Base-by-base conservation (phyloP, 163 green algal genomes). In the Picocystis sp. region DNA sequence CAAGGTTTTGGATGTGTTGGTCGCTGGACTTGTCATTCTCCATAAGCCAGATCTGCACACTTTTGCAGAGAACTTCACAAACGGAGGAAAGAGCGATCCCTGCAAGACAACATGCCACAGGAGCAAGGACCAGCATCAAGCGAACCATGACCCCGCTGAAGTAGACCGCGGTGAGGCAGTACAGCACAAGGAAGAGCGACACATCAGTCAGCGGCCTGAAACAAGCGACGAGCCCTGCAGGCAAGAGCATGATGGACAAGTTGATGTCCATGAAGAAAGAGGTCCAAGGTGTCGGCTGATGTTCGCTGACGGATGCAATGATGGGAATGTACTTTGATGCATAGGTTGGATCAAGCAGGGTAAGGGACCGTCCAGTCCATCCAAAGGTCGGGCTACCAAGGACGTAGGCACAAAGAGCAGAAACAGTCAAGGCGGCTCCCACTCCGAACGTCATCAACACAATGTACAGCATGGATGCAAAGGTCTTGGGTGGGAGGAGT, bases 281-380 rank as follows among this genome's bases (percentile, higher is more conserved):
- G 44, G 67, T 64, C 84, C 82, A 95, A 57, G 22, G 24, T 53
- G 14, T 22, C 6, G 22, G 24, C 71, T 92, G 83, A 64, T 92
- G 82, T 70, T 89, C 80, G 12, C 65, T 82, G 21, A 93, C 23
- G 19, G 69, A 86, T 43, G 87, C 87, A 61, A 96, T 95, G 79
- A 96, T 96, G 63, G 87, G 87, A 53, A 96, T 93, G 71, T 92
- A 94, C 65, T 91, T 92, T 56, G 70, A 83, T 1, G 87, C 87
- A 60, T 96, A 96, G 10, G 87, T 96, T 41, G 84, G 84, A 62
- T 94, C 84, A 61, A 93, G 73, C 64, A 94, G 73, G 25, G 68
- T 80, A 53, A 92, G 64, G 41, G 57, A 77, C 43, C 84, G 77
- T 11, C 84, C 82, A 81, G 70, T 45, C 47, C 47, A 96, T 22